phyloP scores from a whole-genome alignment of 2,329 filamentous ascomycete species.

The Coleophoma crateriformis region DNA sequence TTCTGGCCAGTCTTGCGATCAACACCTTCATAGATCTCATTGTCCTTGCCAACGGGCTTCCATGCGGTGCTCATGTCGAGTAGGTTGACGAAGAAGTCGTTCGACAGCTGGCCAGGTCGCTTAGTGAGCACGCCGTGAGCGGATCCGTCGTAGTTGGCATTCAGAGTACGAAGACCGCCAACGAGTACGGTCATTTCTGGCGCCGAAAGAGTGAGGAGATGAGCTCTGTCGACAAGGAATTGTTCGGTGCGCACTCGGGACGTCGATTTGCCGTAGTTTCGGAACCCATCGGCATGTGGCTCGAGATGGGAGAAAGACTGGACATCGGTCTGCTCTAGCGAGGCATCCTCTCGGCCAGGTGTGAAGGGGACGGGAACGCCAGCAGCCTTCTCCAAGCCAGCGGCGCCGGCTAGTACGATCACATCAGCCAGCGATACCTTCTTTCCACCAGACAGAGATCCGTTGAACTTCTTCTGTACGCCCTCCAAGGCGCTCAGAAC shows the following conservation, averaged over 20 bases:
- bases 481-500: constrained; percentile 56
- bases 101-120: constrained; percentile 63
- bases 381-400: constrained; percentile 68
- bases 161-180: constrained; percentile 65
- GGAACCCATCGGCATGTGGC: constrained; percentile 70
- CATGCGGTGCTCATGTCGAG: constrained; percentile 62
- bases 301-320: constrained; percentile 60
- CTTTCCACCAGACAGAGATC: constrained; percentile 44
- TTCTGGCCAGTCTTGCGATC: constrained; percentile 60
- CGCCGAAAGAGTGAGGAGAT: constrained; percentile 63
- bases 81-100: constrained; percentile 79
- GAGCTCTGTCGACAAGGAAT: constrained; percentile 65
- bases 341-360: constrained; percentile 66
- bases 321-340: constrained; percentile 66
- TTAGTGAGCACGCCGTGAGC: constrained; percentile 62
- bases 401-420: constrained; percentile 68
- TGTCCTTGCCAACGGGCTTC: constrained; percentile 45
- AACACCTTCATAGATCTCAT: constrained; percentile 55
- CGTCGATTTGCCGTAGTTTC: constrained; percentile 66
- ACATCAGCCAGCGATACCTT: constrained; percentile 74
- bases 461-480: constrained; percentile 64
- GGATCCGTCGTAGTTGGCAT: constrained; percentile 67
- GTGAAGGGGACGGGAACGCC: constrained; percentile 63
- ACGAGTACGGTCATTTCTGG: constrained; percentile 68
- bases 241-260: constrained; percentile 60